Percentiles rank a stretch among this genome's conserved stretches.
Evolutionary conservation across 2,329 filamentous ascomycete genomes (phyloP).

Genomic region (Penicillium sp.): DNA sequence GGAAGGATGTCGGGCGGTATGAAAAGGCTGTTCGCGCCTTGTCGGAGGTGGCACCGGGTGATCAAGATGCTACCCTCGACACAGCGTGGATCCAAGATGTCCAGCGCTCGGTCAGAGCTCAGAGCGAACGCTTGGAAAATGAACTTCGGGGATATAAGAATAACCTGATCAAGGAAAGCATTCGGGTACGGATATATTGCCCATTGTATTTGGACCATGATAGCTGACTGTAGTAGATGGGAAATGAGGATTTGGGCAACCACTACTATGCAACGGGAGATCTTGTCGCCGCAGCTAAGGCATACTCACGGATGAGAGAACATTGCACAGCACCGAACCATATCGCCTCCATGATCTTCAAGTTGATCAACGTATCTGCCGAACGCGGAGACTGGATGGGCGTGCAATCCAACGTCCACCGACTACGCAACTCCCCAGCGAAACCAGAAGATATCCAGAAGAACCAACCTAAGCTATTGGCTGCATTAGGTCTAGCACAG

Average conservation of each 20-base stretch:
- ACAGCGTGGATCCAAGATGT: conserved; percentile 74
- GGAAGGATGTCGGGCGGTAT: conserved; percentile 75
- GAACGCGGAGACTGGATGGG: conserved; percentile 78
- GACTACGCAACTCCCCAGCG: conserved; percentile 56
- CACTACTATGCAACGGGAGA: conserved; percentile 82
- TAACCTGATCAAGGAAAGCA: conserved; percentile 96
- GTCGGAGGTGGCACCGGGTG: conserved; percentile 64
- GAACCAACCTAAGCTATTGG: conserved; percentile 68
- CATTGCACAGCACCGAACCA: conserved; percentile 85
- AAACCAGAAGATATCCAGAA: conserved; percentile 63
- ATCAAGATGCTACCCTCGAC: conserved; percentile 71
- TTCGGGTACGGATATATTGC: conserved; percentile 65
- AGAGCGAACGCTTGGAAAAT: conserved; percentile 76
- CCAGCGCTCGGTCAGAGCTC: conserved; percentile 67
- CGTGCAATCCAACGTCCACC: conserved; percentile 65
- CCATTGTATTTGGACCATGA: neutral
- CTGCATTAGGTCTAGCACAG: conserved; percentile 64
- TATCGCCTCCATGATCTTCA: conserved; percentile 78
- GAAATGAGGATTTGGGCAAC: conserved; percentile 85
- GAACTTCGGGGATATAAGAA: conserved; percentile 95
- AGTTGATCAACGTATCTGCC: conserved; percentile 75
- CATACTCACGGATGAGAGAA: conserved; percentile 85
- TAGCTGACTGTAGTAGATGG: conserved; percentile 67
- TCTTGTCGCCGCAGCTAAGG: conserved; percentile 71
- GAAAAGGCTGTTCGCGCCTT: conserved; percentile 69